Base-by-base conservation (phyloP, 352 stramenopile species). In the Globisporangium spinosum region DNA sequence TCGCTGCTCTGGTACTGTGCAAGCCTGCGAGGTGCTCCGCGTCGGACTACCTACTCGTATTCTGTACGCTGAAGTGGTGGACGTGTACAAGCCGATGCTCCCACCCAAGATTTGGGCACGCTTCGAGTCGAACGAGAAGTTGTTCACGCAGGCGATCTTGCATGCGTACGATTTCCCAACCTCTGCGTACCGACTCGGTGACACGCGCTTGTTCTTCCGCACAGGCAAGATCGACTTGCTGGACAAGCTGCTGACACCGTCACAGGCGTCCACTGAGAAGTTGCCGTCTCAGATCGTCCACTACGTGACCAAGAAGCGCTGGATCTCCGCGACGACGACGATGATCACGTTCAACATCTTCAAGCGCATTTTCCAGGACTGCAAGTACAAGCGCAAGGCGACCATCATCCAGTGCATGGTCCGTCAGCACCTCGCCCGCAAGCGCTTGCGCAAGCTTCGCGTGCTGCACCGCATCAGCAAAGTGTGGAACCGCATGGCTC, bases 171-270 rank as follows among this genome's bases (percentile, higher is more conserved):
- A 85, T 49, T 93, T 97, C 60, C 86, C 87, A 1, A 84, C 84
- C 0, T 78, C 76, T 1, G 86, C 87, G 0, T 97, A 95, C 63
- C 82, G 85, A 0, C 75, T 97, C 29, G 89, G 89, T 69, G 83
- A 92, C 53, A 90, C 83, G 3, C 85, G 85, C 3, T 62, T 94
- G 8, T 96, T 97, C 55, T 97, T 97, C 73, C 82, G 83, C 7
- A 91, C 89, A 20, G 89, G 89, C 57, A 95, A 95, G 67, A 93
- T 95, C 59, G 85, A 93, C 60, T 58, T 95, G 47, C 67, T 95
- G 10, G 87, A 95, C 70, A 89, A 80, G 65, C 65, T 95, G 17
- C 71, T 95, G 0, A 89, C 83, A 2, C 85, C 85, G 10, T 80
- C 72, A 55, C 62, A 74, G 4, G 61, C 54, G 17, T 77, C 76